Conservation (phyloP, 1,284 basidiomycete species). For the Sanghuangporus sanghuang region DNA sequence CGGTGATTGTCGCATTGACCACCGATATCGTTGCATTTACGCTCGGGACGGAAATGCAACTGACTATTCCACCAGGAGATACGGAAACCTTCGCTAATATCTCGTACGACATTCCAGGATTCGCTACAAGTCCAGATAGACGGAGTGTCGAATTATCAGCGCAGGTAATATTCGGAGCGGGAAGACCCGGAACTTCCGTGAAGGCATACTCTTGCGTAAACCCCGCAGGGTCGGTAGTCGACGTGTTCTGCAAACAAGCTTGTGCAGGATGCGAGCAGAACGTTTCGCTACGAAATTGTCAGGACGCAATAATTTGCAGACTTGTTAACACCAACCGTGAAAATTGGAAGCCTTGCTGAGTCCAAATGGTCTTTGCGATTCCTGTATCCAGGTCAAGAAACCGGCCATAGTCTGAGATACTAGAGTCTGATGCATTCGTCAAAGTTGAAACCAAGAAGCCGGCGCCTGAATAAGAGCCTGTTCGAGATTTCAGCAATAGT, state of each 20-base stretch:
- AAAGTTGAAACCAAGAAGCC: slow-evolving; percentile 56
- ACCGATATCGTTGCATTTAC: background rate
- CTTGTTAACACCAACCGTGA: slow-evolving; percentile 35
- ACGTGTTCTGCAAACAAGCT: slow-evolving; percentile 53
- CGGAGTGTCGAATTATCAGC: slow-evolving; percentile 48
- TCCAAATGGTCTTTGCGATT: slow-evolving; percentile 54
- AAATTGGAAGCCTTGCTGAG: slow-evolving; percentile 39
- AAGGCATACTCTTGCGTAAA: slow-evolving; percentile 44
- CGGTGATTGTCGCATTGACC: slow-evolving; percentile 51
- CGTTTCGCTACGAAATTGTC: slow-evolving; percentile 40
- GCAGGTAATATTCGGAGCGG: slow-evolving; percentile 57
- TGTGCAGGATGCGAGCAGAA: slow-evolving; percentile 64
- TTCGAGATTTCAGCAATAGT: slow-evolving; percentile 6
- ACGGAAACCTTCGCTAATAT: slow-evolving; percentile 47
- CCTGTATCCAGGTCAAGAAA: slow-evolving; percentile 68
- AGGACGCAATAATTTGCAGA: background rate
- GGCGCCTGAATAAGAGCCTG: slow-evolving; percentile 66
- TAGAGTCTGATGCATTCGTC: slow-evolving; percentile 30
- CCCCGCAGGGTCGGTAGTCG: slow-evolving; percentile 21
- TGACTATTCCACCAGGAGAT: slow-evolving; percentile 24
- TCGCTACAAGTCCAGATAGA: slow-evolving; percentile 46
- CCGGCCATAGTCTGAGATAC: slow-evolving; percentile 46
- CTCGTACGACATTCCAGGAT: slow-evolving; percentile 66
- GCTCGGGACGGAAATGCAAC: slow-evolving; percentile 31
- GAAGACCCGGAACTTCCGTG: slow-evolving; percentile 41